Percentiles rank a stretch among this genome's conserved stretches.
Evolutionary conservation across 2,329 filamentous ascomycete genomes (phyloP).

Genomic region (Cytospora schulzeri): DNA sequence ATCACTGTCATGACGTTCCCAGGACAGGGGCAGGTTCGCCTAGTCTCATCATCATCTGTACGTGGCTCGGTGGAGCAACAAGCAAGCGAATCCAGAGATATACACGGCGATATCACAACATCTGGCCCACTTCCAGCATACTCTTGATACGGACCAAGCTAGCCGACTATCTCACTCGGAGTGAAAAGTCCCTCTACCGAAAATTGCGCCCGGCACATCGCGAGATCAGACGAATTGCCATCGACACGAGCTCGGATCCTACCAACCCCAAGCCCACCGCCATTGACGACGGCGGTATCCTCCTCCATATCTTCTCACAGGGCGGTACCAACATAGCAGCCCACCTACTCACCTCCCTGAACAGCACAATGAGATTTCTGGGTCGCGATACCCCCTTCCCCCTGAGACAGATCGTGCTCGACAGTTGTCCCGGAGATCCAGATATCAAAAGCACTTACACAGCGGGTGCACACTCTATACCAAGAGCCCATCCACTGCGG

Average conservation of each 20-base stretch:
- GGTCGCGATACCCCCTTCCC: constrained; percentile 14
- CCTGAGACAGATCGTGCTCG: constrained; percentile 22
- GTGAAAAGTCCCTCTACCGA: background rate
- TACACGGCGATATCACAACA: constrained; percentile 17
- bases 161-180: constrained; percentile 14
- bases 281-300: background rate
- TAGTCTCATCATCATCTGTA: constrained; percentile 24
- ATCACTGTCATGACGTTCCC: background rate
- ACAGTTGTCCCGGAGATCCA: constrained; percentile 23
- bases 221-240: constrained; percentile 16
- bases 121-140: constrained; percentile 20
- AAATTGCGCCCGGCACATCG: constrained; percentile 19
- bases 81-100: constrained; percentile 23
- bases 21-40: background rate
- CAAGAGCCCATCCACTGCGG: constrained; percentile 4
- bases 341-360: constrained; percentile 23
- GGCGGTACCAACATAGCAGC: constrained; percentile 21
- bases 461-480: constrained; percentile 19
- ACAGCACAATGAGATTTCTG: constrained; percentile 4
- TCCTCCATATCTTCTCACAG: constrained; percentile 23
- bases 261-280: background rate
- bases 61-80: constrained; percentile 25
- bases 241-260: background rate
- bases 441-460: constrained; percentile 9
- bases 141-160: constrained; percentile 22